These are phyloP conservation scores for Neurospora sp. DNA, from an alignment of 495 filamentous ascomycete species.

Conservation along the genomic window DNA sequence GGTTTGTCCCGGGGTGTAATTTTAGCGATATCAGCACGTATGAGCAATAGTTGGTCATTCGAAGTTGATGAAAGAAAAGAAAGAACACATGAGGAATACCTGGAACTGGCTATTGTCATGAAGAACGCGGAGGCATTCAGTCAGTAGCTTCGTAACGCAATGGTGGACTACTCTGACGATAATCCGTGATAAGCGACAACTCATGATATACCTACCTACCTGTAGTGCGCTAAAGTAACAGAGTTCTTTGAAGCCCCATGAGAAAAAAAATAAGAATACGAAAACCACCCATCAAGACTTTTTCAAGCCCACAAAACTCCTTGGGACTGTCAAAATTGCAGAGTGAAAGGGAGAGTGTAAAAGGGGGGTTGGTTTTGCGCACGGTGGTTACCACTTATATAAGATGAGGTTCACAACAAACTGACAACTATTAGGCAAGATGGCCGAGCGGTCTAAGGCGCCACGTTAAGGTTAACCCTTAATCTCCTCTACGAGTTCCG, in stretches of 20 bases:
- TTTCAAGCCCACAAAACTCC: no score
- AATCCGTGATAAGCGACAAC: neutral
- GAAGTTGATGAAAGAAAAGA: neutral
- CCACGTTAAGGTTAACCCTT: neutral
- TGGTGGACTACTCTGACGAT: neutral
- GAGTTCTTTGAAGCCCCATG: no score
- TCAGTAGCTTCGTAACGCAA: neutral
- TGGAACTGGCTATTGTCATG: neutral
- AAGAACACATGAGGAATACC: neutral
- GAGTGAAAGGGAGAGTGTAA: no score
- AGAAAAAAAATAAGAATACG: no score
- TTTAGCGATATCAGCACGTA: slow-evolving; percentile 17
- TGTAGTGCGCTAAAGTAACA: no score
- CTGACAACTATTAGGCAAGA: neutral
- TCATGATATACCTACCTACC: neutral
- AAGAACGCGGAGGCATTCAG: neutral
- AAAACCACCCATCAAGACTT: neutral
- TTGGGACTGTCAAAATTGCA: neutral
- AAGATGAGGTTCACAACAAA: neutral
- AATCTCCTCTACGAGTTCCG: slow-evolving; percentile 10
- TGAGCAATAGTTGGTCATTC: neutral
- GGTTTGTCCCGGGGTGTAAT: slow-evolving; percentile 37
- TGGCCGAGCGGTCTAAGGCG: neutral
- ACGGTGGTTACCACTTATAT: neutral
- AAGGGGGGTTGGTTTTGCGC: no score